Percentiles rank a stretch among this genome's conserved stretches.
Evolutionary conservation across 768 basidiomycete species (phyloP).

Genomic region (Lactifluus rugatus): DNA sequence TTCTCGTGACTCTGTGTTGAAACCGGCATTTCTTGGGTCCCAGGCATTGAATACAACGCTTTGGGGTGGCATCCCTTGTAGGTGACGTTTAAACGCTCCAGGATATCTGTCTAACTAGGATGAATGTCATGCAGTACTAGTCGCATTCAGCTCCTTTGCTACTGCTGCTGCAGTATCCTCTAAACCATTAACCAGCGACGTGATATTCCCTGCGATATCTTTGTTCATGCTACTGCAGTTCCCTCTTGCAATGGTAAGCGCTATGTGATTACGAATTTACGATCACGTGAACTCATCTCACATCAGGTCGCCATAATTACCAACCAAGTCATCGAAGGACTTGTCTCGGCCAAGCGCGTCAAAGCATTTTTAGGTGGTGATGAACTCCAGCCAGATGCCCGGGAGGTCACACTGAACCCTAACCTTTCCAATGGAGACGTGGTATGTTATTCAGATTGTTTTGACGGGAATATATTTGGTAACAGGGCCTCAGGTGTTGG

Average conservation of each 20-base stretch:
- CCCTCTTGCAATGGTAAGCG: conserved; percentile 66
- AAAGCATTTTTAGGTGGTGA: conserved; percentile 64
- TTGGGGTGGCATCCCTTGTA: conserved; percentile 59
- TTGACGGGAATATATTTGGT: not conserved
- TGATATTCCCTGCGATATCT: conserved; percentile 94
- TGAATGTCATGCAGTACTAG: conserved; percentile 37
- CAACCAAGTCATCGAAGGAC: conserved; percentile 75
- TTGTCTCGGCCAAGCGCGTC: conserved; percentile 75
- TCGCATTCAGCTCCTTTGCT: conserved; percentile 77
- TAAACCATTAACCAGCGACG: conserved; percentile 72
- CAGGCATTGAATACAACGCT: conserved; percentile 51
- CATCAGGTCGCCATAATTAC: conserved; percentile 61
- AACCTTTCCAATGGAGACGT: conserved; percentile 50
- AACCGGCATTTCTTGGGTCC: not conserved
- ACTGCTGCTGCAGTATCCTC: conserved; percentile 52
- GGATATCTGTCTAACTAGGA: conserved; percentile 1
- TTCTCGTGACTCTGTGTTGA: not conserved
- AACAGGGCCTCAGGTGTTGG: conserved; percentile 38
- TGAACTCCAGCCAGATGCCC: conserved; percentile 73
- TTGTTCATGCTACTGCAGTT: conserved; percentile 83
- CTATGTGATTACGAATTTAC: not conserved
- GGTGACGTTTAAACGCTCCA: not conserved
- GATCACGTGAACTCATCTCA: not conserved
- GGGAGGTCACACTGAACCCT: conserved; percentile 39
- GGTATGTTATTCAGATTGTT: conserved; percentile 27